Evolutionary conservation across 495 filamentous ascomycete genomes (phyloP), one percentile per base, ranked within the genome.

Genomic region (Podospora comata): DNA sequence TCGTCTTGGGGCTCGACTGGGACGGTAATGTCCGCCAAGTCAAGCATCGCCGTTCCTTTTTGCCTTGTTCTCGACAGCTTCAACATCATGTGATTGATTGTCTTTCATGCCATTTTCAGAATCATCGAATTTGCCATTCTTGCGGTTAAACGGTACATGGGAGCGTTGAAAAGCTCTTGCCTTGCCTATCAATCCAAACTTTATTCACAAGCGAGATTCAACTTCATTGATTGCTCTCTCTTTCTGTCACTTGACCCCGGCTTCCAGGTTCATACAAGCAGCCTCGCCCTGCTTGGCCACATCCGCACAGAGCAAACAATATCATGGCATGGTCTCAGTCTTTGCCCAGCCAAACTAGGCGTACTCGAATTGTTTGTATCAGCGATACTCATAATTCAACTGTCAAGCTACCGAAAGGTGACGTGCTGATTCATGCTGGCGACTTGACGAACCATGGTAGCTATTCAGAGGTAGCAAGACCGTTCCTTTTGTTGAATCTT

Each of bases 371-470:
- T 59, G 81, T 84, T 55, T 97, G 94, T 75, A 89, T 98, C 66
- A 94, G 93, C 7, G 94, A 98, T 79, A 97, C 94, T 2, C 94
- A 97, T 78, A 89, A 92, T 77, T 86, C 85, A 70, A 82, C 79
- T 7, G 73, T 83, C 70, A 82, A 84, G 27, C 80, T 97, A 2
- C 95, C 94, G 5, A 83, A 87, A 28, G 94, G 94, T 16, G 94
- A 98, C 72, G 86, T 98, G 3, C 82, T 98, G 19, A 91, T 98
- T 55, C 95, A 97, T 72, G 92, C 93, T 7, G 94, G 94, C 7
- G 94, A 98, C 76, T 82, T 97, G 53, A 89, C 89, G 56, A 95
- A 95, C 69, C 85, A 88, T 72, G 94, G 94, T 55, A 92, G 88
- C 58, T 85, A 74, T 65, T 79, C 78, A 5, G 78, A 80, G 72